A percentile compares a stretch with the other conserved stretches of the same genome.
phyloP scores from a whole-genome alignment of 1,284 basidiomycete species.

The Marasmius oreades region DNA sequence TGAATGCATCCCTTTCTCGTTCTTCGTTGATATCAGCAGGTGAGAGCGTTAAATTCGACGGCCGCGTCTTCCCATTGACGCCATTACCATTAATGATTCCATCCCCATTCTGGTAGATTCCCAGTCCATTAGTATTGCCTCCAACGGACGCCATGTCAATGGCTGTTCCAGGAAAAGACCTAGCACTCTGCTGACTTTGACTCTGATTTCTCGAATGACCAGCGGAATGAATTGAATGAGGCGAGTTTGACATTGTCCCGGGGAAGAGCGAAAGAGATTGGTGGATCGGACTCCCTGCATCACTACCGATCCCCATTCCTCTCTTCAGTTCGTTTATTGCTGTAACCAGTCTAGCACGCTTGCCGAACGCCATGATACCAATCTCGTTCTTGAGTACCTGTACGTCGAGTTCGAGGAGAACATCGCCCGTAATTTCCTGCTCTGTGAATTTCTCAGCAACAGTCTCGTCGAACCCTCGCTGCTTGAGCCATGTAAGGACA shows the following conservation, averaged over 20 bases:
- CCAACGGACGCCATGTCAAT: neutral
- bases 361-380: slow-evolving; percentile 92
- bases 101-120: slow-evolving; percentile 22
- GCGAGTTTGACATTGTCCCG: slow-evolving; percentile 36
- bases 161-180: slow-evolving; percentile 17
- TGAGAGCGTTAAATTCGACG: slow-evolving; percentile 48
- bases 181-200: slow-evolving; percentile 20
- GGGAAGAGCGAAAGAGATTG: slow-evolving; percentile 13
- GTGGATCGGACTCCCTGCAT: neutral
- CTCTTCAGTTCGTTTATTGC: slow-evolving; percentile 89
- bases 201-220: slow-evolving; percentile 32
- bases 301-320: neutral
- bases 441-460: slow-evolving; percentile 87
- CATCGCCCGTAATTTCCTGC: slow-evolving; percentile 98
- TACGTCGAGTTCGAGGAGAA: slow-evolving; percentile 91
- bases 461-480: slow-evolving; percentile 81
- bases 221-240: slow-evolving; percentile 31
- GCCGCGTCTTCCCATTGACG: slow-evolving; percentile 29
- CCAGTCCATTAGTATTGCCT: slow-evolving; percentile 18
- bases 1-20: slow-evolving; percentile 58
- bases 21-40: slow-evolving; percentile 62
- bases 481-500: slow-evolving; percentile 86
- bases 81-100: slow-evolving; percentile 23
- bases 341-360: slow-evolving; percentile 90
- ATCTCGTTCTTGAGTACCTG: slow-evolving; percentile 94